phyloP scores from a whole-genome alignment of 2,329 filamentous ascomycete species.

The Epichloe typhina region DNA sequence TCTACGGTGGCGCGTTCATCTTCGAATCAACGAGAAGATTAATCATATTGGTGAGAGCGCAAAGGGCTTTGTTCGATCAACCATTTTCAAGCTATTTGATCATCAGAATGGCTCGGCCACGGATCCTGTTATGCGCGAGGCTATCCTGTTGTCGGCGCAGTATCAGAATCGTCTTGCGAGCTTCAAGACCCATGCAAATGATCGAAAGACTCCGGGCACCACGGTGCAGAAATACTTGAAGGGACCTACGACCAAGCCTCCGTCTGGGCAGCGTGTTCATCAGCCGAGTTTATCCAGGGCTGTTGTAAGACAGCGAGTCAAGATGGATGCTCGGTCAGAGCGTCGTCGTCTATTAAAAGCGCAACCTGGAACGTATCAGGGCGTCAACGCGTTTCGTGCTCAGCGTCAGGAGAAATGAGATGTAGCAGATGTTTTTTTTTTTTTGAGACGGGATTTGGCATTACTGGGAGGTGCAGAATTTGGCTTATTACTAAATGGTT shows the following conservation, averaged over 20 bases:
- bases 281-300: not conserved
- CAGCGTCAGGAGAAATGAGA: constrained; percentile 1
- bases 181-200: constrained; percentile 6
- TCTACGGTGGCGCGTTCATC: constrained; percentile 20
- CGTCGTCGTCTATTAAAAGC: constrained; percentile 4
- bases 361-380: constrained; percentile 10
- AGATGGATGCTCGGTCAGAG: constrained; percentile 1
- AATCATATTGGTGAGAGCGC: constrained; percentile 4
- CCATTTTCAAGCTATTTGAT: constrained; percentile 10
- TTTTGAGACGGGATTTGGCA: not conserved
- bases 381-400: constrained; percentile 16
- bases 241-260: not conserved
- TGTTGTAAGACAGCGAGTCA: not conserved
- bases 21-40: constrained; percentile 8
- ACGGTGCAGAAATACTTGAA: not conserved
- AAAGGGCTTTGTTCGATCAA: constrained; percentile 5
- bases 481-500: no score
- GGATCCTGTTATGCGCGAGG: constrained; percentile 16
- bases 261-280: not conserved
- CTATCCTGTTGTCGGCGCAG: constrained; percentile 15
- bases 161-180: constrained; percentile 10
- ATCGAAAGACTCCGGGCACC: not conserved
- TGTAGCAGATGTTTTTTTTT: not conserved
- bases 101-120: constrained; percentile 7
- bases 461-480: not conserved